Percentiles rank a stretch among this genome's conserved stretches.
Evolutionary conservation across 2,329 filamentous ascomycete genomes (phyloP).

Genomic region (Penicillium sp.): DNA sequence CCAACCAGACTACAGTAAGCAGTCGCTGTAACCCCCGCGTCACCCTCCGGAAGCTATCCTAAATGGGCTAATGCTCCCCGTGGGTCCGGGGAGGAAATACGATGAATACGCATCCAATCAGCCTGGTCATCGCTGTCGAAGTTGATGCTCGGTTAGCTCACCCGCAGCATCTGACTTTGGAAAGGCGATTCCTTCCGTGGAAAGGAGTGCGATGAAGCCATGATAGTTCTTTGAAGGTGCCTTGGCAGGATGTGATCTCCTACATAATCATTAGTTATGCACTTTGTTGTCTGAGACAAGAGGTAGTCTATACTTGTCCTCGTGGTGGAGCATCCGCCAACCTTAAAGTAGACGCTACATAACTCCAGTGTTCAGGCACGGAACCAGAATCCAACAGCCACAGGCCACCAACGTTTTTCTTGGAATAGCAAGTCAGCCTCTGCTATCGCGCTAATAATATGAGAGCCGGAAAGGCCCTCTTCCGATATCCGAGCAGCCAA

Average conservation of each 20-base stretch:
- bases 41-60: constrained; percentile 11
- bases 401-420: not conserved
- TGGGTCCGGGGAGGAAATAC: constrained; percentile 17
- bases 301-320: not conserved
- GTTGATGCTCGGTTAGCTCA: not conserved
- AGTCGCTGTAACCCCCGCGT: constrained; percentile 6
- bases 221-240: not conserved
- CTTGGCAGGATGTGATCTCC: not conserved
- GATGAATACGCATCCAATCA: constrained; percentile 27
- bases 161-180: not conserved
- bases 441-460: not conserved
- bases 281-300: not conserved
- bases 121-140: not conserved
- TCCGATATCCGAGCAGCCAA: constrained; percentile 17
- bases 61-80: constrained; percentile 21
- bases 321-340: not conserved
- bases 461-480: constrained; percentile 7
- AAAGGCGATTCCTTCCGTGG: not conserved
- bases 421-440: not conserved
- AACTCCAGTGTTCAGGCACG: not conserved
- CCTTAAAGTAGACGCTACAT: constrained; percentile 1
- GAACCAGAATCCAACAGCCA: not conserved
- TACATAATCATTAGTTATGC: not conserved
- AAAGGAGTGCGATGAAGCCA: not conserved
- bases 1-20: not conserved